Percentiles rank a stretch among this genome's conserved stretches.
phyloP scores from a whole-genome alignment of 257 asterid species.

The Coffea canephora region DNA sequence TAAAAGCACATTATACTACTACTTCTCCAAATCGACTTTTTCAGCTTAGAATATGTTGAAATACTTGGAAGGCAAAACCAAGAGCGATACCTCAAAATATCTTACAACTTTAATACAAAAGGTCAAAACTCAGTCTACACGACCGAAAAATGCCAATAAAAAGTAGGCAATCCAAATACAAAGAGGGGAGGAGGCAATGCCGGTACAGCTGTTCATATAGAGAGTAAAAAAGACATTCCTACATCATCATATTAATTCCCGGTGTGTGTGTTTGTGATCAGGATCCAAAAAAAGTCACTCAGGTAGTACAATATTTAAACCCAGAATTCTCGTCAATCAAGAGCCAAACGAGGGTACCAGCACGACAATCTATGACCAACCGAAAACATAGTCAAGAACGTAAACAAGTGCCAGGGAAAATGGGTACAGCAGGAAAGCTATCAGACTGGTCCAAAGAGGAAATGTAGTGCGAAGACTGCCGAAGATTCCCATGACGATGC shows the following conservation, averaged over 20 bases:
- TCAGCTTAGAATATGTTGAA: too few species aligned
- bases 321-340: neutral
- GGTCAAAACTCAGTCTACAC: neutral
- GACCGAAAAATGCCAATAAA: neutral
- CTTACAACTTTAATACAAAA: neutral
- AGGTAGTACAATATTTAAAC: neutral
- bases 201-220: neutral
- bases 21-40: too few species aligned
- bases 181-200: neutral
- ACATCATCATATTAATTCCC: neutral
- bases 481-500: constrained; percentile 73
- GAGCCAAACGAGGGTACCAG: neutral
- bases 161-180: neutral
- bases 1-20: too few species aligned
- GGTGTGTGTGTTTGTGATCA: neutral
- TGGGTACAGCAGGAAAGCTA: constrained; percentile 76
- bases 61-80: too few species aligned
- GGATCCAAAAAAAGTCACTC: neutral
- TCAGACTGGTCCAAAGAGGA: constrained; percentile 71
- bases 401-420: constrained; percentile 80
- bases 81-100: too few species aligned
- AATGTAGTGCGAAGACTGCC: constrained; percentile 77
- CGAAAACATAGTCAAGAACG: constrained; percentile 77
- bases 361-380: constrained; percentile 60
- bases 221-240: too few species aligned